Evolutionary conservation across 352 stramenopile species (phyloP).

Genomic region (Globisporangium mamillatum): DNA sequence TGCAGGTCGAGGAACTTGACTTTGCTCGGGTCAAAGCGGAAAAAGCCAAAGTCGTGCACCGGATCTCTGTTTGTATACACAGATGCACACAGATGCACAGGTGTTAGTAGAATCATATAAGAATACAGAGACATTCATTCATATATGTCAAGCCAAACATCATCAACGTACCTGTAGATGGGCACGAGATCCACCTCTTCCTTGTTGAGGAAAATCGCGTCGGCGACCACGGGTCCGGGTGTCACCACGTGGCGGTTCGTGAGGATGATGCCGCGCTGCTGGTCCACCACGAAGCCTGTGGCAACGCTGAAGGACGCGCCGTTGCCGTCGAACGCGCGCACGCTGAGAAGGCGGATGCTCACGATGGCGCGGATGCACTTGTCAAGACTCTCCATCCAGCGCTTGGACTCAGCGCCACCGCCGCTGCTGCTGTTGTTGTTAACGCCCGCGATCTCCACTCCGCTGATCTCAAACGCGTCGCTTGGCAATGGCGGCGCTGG

Average conservation of each 20-base stretch:
- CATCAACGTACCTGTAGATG: slow-evolving; percentile 64
- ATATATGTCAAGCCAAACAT: not conserved
- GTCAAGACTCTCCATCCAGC: slow-evolving; percentile 71
- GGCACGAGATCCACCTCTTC: slow-evolving; percentile 90
- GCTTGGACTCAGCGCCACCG: slow-evolving; percentile 50
- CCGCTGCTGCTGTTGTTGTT: not conserved
- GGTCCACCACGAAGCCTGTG: slow-evolving; percentile 91
- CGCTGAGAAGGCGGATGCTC: slow-evolving; percentile 83
- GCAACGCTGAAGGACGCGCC: slow-evolving; percentile 83
- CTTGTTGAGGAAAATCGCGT: slow-evolving; percentile 94
- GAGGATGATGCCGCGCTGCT: slow-evolving; percentile 83
- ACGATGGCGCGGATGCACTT: slow-evolving; percentile 77
- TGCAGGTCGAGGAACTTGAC: slow-evolving; percentile 86
- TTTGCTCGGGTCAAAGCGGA: slow-evolving; percentile 83
- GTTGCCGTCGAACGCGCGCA: slow-evolving; percentile 88
- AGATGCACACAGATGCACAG: not conserved
- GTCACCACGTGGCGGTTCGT: slow-evolving; percentile 93
- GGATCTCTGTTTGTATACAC: slow-evolving; percentile 53
- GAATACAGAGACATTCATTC: not conserved
- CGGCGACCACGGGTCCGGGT: slow-evolving; percentile 79
- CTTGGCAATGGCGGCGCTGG: not conserved
- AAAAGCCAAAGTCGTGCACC: slow-evolving; percentile 93
- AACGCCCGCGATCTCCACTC: slow-evolving; percentile 6
- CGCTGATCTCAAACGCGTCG: slow-evolving; percentile 21
- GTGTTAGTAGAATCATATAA: not conserved